A percentile compares a stretch with the other conserved stretches of the same genome.
phyloP scores from a whole-genome alignment of 225 moss, liverwort and hornwort genomes.

The Climacium dendroides region DNA sequence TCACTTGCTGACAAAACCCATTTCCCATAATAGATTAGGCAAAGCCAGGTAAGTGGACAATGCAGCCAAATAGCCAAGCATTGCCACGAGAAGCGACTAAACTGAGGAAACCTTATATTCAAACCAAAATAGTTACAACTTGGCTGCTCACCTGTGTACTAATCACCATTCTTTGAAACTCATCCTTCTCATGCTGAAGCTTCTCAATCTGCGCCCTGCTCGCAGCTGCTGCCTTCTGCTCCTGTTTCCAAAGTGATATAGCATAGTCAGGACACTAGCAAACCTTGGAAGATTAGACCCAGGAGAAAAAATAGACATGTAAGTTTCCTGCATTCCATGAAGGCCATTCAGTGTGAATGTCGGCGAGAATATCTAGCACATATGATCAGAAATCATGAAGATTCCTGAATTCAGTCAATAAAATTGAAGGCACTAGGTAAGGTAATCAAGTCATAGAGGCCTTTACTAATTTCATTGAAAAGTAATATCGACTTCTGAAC shows the following conservation, averaged over 20 bases:
- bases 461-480: neutral
- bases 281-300: neutral
- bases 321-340: neutral
- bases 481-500: neutral
- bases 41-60: neutral
- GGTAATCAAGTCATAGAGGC: neutral
- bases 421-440: neutral
- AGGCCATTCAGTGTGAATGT: neutral
- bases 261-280: neutral
- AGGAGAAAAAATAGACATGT: neutral
- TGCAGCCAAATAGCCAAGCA: neutral
- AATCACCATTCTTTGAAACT: conserved; percentile 84
- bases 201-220: conserved; percentile 69
- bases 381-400: neutral
- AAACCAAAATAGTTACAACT: neutral
- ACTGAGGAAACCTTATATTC: neutral
- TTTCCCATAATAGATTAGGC: neutral
- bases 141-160: conserved; percentile 55
- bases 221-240: conserved; percentile 69
- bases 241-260: conserved; percentile 19
- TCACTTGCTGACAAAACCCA: conserved; percentile 69
- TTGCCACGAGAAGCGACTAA: neutral
- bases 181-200: conserved; percentile 84
- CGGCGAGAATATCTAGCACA: neutral
- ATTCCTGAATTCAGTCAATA: neutral